A percentile compares a stretch with the other conserved stretches of the same genome.
phyloP scores from a whole-genome alignment of 2,329 filamentous ascomycete species.

The Arthrobotrys pseudoclavata region DNA sequence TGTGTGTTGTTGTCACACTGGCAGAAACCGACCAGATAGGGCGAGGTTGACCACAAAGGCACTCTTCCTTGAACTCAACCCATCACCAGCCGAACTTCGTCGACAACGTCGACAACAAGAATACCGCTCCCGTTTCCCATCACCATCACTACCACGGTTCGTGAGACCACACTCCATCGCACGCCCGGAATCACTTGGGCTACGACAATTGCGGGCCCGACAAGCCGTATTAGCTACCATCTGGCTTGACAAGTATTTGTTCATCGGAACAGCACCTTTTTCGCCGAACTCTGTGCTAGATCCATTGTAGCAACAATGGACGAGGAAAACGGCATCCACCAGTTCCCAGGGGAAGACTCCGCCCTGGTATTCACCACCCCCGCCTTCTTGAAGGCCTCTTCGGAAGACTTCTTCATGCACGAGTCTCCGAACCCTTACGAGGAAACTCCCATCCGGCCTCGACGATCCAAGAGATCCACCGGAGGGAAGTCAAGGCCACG shows the following conservation, averaged over 20 bases:
- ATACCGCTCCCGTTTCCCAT: background rate
- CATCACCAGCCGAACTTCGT: background rate
- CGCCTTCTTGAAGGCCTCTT: slow-evolving; percentile 7
- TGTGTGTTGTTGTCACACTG: background rate
- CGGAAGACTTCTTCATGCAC: slow-evolving; percentile 1
- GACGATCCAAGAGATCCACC: slow-evolving; percentile 19
- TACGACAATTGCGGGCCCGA: no score
- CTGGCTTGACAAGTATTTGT: background rate
- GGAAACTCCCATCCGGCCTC: slow-evolving; percentile 33
- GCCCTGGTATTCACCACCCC: slow-evolving; percentile 26
- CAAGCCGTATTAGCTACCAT: background rate
- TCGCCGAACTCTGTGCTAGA: background rate
- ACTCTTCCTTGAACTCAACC: background rate
- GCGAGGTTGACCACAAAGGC: background rate
- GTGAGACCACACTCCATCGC: background rate
- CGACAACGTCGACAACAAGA: background rate
- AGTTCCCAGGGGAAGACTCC: slow-evolving; percentile 26
- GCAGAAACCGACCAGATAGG: background rate
- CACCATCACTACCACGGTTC: background rate
- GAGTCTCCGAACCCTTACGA: slow-evolving; percentile 24
- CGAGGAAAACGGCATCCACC: slow-evolving; percentile 16
- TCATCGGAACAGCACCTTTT: background rate
- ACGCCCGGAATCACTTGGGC: background rate
- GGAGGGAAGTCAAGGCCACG: background rate
- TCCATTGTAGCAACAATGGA: slow-evolving; percentile 2